Conservation (phyloP, 768 basidiomycete genomes). For the Gymnopilus dilepis region DNA sequence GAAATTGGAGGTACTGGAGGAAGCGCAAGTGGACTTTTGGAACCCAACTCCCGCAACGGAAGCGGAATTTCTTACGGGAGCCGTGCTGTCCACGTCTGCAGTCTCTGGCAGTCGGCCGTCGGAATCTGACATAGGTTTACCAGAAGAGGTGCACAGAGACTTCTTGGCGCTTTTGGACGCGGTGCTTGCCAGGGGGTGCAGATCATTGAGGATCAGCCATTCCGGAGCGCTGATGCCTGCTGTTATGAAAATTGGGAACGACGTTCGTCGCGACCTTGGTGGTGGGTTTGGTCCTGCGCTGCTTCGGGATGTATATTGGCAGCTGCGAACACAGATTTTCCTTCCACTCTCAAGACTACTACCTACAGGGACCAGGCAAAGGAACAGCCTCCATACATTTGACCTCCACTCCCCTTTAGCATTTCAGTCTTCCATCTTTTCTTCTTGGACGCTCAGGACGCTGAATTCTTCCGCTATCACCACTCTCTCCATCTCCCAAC, state of each 20-base stretch:
- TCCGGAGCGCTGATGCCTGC: slow-evolving; percentile 7
- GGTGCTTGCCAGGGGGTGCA: slow-evolving; percentile 1
- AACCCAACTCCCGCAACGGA: not conserved
- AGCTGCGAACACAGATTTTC: not conserved
- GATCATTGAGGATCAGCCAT: slow-evolving; percentile 8
- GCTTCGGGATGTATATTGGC: not conserved
- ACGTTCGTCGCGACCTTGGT: not conserved
- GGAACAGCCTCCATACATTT: slow-evolving; percentile 19
- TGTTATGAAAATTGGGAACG: not conserved
- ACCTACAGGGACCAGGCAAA: not conserved
- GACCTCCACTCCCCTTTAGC: slow-evolving; percentile 31
- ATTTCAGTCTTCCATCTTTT: slow-evolving; percentile 25
- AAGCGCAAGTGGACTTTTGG: slow-evolving; percentile 3
- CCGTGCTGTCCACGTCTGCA: not conserved
- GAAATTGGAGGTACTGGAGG: slow-evolving; percentile 1
- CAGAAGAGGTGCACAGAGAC: slow-evolving; percentile 1
- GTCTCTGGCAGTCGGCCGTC: not conserved
- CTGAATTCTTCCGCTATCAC: slow-evolving; percentile 28
- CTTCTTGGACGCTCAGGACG: slow-evolving; percentile 29
- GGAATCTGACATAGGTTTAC: slow-evolving; percentile 1
- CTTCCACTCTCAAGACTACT: not conserved
- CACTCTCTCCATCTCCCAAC: slow-evolving; percentile 29
- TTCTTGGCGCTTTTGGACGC: slow-evolving; percentile 5
- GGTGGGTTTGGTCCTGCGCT: not conserved
- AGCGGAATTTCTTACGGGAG: not conserved